Evolutionary conservation across 768 basidiomycete species (phyloP).

Genomic region (Strobilomyces echinocephalus): DNA sequence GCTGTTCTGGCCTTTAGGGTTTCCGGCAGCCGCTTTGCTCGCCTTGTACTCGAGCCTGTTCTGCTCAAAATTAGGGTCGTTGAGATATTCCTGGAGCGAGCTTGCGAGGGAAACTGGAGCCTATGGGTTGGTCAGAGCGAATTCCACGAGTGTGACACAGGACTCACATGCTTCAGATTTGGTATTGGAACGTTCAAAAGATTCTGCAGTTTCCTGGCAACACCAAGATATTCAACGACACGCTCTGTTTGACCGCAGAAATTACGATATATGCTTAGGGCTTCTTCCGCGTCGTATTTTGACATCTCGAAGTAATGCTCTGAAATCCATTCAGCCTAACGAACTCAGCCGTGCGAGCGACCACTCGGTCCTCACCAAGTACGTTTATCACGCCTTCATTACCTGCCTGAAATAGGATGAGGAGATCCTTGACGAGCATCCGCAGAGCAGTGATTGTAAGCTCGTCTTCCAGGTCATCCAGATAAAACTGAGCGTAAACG

Average conservation of each 20-base stretch:
- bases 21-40: constrained; percentile 61
- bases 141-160: neutral
- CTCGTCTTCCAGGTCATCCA: constrained; percentile 91
- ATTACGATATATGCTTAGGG: constrained; percentile 82
- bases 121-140: constrained; percentile 36
- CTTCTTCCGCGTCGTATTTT: constrained; percentile 80
- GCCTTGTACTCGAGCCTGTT: constrained; percentile 89
- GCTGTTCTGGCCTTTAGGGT: constrained; percentile 8
- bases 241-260: constrained; percentile 92
- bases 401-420: constrained; percentile 92
- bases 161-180: constrained; percentile 79
- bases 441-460: constrained; percentile 82
- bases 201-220: constrained; percentile 91
- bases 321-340: constrained; percentile 25
- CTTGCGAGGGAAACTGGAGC: constrained; percentile 93
- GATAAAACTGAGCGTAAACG: constrained; percentile 64
- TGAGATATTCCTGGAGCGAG: constrained; percentile 90
- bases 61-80: constrained; percentile 95
- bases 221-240: constrained; percentile 88
- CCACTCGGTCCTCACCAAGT: constrained; percentile 49
- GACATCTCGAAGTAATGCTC: constrained; percentile 99
- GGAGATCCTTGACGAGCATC: constrained; percentile 93
- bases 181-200: constrained; percentile 92
- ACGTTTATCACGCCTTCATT: constrained; percentile 92
- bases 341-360: constrained; percentile 17